A percentile compares a stretch with the other conserved stretches of the same genome.
Conservation (phyloP, 2,329 filamentous ascomycete genomes). For the Fusarium liriodendri region DNA sequence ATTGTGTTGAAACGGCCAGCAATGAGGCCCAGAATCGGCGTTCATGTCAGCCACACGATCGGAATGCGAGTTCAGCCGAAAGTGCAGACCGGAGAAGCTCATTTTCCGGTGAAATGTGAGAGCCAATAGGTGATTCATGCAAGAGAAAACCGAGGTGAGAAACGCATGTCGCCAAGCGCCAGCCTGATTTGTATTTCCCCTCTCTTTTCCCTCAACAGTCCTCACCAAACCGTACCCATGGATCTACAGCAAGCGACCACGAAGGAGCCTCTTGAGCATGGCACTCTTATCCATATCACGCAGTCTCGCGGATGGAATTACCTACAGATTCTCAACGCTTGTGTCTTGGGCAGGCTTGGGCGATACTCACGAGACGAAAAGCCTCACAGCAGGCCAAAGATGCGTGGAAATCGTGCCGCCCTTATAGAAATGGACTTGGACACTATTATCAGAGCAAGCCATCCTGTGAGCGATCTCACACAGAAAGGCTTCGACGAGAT, state of each 20-base stretch:
- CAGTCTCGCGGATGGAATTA: background rate
- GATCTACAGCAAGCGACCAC: background rate
- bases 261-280: rapidly evolving
- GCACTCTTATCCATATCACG: rapidly evolving
- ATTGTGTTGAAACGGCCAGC: no score
- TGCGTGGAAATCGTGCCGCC: background rate
- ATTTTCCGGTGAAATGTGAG: background rate
- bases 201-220: background rate
- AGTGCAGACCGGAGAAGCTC: rapidly evolving
- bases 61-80: background rate
- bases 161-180: background rate
- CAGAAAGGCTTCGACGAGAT: background rate
- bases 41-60: no score
- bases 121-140: background rate
- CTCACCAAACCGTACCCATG: no score
- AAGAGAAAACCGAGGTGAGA: background rate
- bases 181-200: background rate
- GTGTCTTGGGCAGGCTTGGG: background rate
- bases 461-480: background rate
- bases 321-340: background rate
- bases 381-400: background rate
- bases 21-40: no score
- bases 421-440: background rate
- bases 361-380: background rate
- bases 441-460: background rate